Base-by-base conservation (phyloP, 768 basidiomycete genomes). In the Panaeolus papilionaceus region DNA sequence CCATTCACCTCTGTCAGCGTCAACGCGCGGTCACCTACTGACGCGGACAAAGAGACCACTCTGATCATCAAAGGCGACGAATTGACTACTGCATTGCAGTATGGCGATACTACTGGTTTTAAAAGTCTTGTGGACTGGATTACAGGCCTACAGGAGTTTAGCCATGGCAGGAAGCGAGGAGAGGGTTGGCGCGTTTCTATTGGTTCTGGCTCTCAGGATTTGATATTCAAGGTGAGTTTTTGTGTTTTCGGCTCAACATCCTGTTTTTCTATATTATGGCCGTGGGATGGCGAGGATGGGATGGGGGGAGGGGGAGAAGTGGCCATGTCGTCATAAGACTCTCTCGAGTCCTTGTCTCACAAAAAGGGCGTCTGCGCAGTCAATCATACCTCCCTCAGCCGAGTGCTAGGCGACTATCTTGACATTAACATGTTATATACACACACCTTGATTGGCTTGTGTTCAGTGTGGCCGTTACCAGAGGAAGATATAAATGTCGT, bases 131-230 rank as follows among this genome's bases (percentile, higher is more conserved):
- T 84, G 3, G 83, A 88, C 23, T 95, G 93, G 92, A 74, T 95
- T 14, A 77, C 83, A 61, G 87, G 86, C 4, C 79, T 99, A 64
- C 95, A 98, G 76, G 88, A 86, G 70, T 74, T 76, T 10, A 82
- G 83, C 45, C 96, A 99, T 72, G 87, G 86, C 4, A 83, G 94
- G 54, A 81, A 82, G 62, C 75, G 72, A 49, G 84, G 82, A 2
- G 88, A 87, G 71, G 90, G 88, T 7, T 99, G 96, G 95, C 81
- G 82, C 49, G 76, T 96, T 10, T 89, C 87, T 47, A 80, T 98
- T 10, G 95, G 96, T 1, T 84, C 85, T 45, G 96, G 96, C 11
- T 93, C 93, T 51, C 96, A 98, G 78, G 95, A 98, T 81, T 75
- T 95, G 70, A 87, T 98, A 62, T 91, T 85, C 80, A 98, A 96